Evolutionary conservation across 495 filamentous ascomycete species (phyloP), one percentile per base, ranked within the genome.

Genomic region (Aspergillus nidulans): DNA sequence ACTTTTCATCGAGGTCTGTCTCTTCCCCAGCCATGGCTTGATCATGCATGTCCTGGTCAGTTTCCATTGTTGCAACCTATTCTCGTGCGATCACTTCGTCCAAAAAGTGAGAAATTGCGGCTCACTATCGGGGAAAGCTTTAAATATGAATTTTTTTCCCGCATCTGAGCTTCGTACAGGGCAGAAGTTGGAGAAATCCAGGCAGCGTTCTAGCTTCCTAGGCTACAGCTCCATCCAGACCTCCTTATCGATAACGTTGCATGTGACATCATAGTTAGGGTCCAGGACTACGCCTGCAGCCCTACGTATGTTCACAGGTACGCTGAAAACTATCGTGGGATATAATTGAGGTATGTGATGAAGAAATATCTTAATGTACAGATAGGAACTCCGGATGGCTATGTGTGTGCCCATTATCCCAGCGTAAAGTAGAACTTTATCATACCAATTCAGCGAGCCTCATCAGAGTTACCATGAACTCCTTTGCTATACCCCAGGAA

Each of bases 1-100:
- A 89, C 85, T 87, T 88, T 53, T 79, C 73, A 56, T 91, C 80
- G 3, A 91, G 67, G 40, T 90, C 80, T 42, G 75, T 58, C 13
- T 77, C 69, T 16, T 66, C 73, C 45, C 78, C 55, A 3, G 63
- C 71, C 41, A 42, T 13, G 15, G 28, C 46, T 72, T 78, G 53
- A 46, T 78, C 71, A 41, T 82, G 80, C 23, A 77, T 69, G 15
- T 75, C 60, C 12, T 79, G 80, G 36, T 78, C 81, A 21, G 67
- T 69, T 69, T 83, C 77, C 46, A 77, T 82, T 10, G 57, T 55
- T 18, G 42, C 16, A 34, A 2, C 2, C 4, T 13, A 12, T 5
- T 2, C 30, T 12, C 9, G 15, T 34, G 8, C 30, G 15, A 34
- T 10, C 15, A 12, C 15, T 34, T 6, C 9, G 26, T 28, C 26